A percentile compares a stretch with the other conserved stretches of the same genome.
Evolutionary conservation across 2,329 filamentous ascomycete species (phyloP).

Genomic region (Ophiostoma himal-ulmi): DNA sequence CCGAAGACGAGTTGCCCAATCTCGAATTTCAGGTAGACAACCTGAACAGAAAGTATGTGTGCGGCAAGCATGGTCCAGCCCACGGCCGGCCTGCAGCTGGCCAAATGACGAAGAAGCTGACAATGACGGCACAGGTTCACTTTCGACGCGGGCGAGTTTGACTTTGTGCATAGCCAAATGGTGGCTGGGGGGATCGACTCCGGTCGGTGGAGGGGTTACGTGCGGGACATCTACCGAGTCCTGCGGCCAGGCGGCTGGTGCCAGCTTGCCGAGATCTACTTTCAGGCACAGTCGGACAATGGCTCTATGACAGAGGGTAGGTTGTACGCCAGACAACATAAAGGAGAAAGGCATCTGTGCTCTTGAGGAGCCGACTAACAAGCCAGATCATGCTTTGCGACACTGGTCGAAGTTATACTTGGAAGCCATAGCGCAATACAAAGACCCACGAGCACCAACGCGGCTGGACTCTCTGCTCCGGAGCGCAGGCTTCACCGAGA

Average conservation of each 20-base stretch:
- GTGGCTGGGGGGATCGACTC: conserved; percentile 65
- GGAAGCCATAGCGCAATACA: conserved; percentile 54
- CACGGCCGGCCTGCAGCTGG: background rate
- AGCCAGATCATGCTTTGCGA: conserved; percentile 55
- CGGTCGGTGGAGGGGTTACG: conserved; percentile 66
- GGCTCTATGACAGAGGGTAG: conserved; percentile 63
- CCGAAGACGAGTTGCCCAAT: conserved; percentile 57
- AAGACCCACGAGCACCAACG: conserved; percentile 60
- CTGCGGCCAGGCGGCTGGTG: conserved; percentile 75
- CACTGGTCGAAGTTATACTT: conserved; percentile 63
- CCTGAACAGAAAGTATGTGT: conserved; percentile 55
- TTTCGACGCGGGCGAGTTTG: conserved; percentile 66
- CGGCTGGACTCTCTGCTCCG: conserved; percentile 54
- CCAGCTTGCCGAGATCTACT: conserved; percentile 83
- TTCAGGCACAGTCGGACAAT: conserved; percentile 79
- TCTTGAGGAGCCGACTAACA: conserved; percentile 17
- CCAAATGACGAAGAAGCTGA: background rate
- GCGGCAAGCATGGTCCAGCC: background rate
- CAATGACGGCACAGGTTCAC: conserved; percentile 46
- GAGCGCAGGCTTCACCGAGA: conserved; percentile 60
- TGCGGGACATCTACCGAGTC: conserved; percentile 67
- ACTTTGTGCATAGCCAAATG: conserved; percentile 75
- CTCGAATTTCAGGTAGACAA: conserved; percentile 68
- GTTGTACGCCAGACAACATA: conserved; percentile 25
- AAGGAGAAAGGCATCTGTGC: background rate